Evolutionary conservation across 1,139 yeast genomes (phyloP), one percentile per base, ranked within the genome.

Genomic region (Yamadazyma epiphylla): DNA sequence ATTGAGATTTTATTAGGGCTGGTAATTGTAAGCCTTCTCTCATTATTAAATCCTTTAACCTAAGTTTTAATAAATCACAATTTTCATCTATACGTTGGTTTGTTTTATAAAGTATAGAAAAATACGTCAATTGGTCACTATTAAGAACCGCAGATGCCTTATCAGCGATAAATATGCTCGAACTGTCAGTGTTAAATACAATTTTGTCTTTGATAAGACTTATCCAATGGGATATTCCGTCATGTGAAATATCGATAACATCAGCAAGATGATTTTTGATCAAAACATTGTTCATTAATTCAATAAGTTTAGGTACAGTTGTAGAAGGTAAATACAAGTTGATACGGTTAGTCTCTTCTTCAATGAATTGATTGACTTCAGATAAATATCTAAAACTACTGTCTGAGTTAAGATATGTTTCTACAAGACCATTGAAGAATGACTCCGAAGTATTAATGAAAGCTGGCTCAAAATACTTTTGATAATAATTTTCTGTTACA

Each of bases 381-480:
- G 62, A 60, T 26, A 87, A 52, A 45, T 81, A 83, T 3, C 69
- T 58, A 23, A 31, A 32, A 15, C 40, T 39, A 28, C 39, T 36
- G 4, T 29, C 33, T 15, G 23, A 31, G 12, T 22, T 26, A 27
- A 40, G 35, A 22, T 37, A 37, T 5, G 29, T 28, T 3, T 22
- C 30, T 0, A 81, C 68, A 14, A 76, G 62, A 5, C 49, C 49
- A 14, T 59, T 49, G 49, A 82, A 89, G 49, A 73, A 86, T 1
- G 56, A 53, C 34, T 70, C 72, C 0, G 94, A 75, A 15, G 68
- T 69, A 4, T 64, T 48, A 26, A 85, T 51, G 31, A 86, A 70
- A 29, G 55, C 58, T 0, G 86, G 86, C 45, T 87, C 96, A 52
- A 88, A 85, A 26, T 64, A 69, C 15, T 67, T 68, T 25, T 69